Evolutionary conservation across 768 basidiomycete species (phyloP), one percentile per base, ranked within the genome.

Genomic region (Leucocoprinus leucothites): DNA sequence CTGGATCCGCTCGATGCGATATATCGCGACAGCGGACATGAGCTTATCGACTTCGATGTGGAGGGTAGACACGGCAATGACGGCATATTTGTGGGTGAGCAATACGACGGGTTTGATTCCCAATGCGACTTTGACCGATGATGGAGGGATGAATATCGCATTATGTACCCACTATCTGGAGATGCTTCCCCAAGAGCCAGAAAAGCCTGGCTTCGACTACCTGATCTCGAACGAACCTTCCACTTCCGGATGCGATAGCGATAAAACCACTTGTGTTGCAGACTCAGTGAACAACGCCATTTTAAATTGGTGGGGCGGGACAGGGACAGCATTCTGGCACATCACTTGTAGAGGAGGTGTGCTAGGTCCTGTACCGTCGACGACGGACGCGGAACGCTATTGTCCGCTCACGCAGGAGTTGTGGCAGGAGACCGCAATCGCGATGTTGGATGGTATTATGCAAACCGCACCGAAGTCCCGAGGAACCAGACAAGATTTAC

Each of bases 281-380:
- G 60, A 60, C 36, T 58, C 63, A 28, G 63, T 63, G 24, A 61
- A 53, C 22, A 61, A 63, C 21, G 57, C 63, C 3, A 61, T 63
- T 36, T 48, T 63, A 6, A 52, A 35, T 38, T 63, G 63, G 63
- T 63, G 63, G 60, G 63, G 60, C 14, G 60, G 62, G 7, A 14
- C 31, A 16, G 63, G 59, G 9, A 56, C 53, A 3, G 26, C 63
- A n/a, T 53, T 60, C 26, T 61, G 60, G 60, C 51, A 51, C 14
- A 36, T 63, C 9, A 47, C 38, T 9, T 63, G 63, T 41, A 40
- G 63, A 19, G 63, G 63, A 3, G 58, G 58, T 3, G 57, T 63
- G n/a, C 35, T 63, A 9, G 63, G 63, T 1, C 63, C 63, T 1
- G 18, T 62, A 21, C 53, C 53, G 9, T 28, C 45, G 13, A 26